Conservation (phyloP, 768 basidiomycete species). For the Mrakia hoshinonis region DNA sequence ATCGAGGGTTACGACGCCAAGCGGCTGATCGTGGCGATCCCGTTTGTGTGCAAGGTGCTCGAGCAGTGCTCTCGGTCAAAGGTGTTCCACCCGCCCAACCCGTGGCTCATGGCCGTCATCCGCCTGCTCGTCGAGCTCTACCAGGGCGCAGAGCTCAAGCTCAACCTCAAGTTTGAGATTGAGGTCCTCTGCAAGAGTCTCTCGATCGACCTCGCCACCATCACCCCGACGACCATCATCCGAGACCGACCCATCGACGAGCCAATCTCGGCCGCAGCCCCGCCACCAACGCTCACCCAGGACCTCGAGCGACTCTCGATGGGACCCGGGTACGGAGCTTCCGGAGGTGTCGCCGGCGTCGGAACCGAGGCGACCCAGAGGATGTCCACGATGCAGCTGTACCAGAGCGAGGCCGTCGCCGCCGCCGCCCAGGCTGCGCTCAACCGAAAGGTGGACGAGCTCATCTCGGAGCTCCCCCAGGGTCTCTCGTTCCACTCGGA, state of each 20-base stretch:
- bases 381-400: slow-evolving; percentile 44
- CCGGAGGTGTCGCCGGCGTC: slow-evolving; percentile 41
- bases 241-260: slow-evolving; percentile 58
- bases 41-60: slow-evolving; percentile 94
- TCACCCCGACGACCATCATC: slow-evolving; percentile 75
- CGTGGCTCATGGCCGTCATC: slow-evolving; percentile 95
- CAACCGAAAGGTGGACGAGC: slow-evolving; percentile 40
- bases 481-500: slow-evolving; percentile 68
- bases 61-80: slow-evolving; percentile 80
- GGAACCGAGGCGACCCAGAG: slow-evolving; percentile 48
- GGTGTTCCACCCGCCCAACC: slow-evolving; percentile 93
- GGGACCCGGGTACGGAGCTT: slow-evolving; percentile 46
- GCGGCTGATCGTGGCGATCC: slow-evolving; percentile 84
- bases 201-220: slow-evolving; percentile 70
- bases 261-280: slow-evolving; percentile 43
- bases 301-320: slow-evolving; percentile 75
- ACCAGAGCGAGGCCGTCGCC: slow-evolving; percentile 59
- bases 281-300: slow-evolving; percentile 66
- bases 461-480: slow-evolving; percentile 51
- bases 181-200: slow-evolving; percentile 91
- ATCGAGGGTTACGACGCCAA: slow-evolving; percentile 90
- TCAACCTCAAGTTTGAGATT: slow-evolving; percentile 97
- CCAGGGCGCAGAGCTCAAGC: slow-evolving; percentile 87
- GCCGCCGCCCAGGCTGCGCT: slow-evolving; percentile 40
- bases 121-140: slow-evolving; percentile 90